phyloP scores from a whole-genome alignment of 768 basidiomycete species.

The Sarcomyxa edulis region DNA sequence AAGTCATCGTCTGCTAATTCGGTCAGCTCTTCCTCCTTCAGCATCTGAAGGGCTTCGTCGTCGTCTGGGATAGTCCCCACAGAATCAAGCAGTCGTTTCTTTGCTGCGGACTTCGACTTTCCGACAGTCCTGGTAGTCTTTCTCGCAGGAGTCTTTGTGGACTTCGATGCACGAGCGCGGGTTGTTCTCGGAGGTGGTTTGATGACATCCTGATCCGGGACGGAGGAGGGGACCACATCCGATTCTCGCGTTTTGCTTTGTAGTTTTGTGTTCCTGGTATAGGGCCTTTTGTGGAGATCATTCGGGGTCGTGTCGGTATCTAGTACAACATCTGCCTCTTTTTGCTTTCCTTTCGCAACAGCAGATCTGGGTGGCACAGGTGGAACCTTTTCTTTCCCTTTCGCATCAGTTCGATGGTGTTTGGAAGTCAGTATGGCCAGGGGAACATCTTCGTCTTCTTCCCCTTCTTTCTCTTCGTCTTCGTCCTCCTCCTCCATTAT shows the following conservation, averaged over 20 bases:
- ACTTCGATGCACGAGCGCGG: no score
- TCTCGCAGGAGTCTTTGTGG: no score
- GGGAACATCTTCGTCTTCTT: conserved; percentile 40
- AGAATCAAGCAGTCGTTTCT: neutral
- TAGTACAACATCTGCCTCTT: no score
- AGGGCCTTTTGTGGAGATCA: conserved; percentile 2
- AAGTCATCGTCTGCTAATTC: conserved; percentile 39
- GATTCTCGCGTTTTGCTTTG: conserved; percentile 33
- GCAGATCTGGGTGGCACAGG: neutral
- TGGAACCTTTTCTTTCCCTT: conserved; percentile 8
- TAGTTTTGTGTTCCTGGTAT: conserved; percentile 1
- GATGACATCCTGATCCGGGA: conserved; percentile 45
- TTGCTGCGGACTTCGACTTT: neutral
- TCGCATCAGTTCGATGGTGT: conserved; percentile 19
- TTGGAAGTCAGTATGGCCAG: conserved; percentile 23
- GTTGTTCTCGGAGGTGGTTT: conserved; percentile 13
- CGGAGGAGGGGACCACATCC: conserved; percentile 50
- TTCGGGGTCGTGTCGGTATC: neutral
- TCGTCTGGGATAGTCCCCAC: conserved; percentile 18
- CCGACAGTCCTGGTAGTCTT: neutral
- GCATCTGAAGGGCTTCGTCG: conserved; percentile 12
- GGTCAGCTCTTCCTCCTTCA: conserved; percentile 30
- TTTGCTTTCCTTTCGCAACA: conserved; percentile 4
- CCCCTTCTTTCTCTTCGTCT: conserved; percentile 20
- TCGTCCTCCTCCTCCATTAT: conserved; percentile 19